These are phyloP conservation scores for Rhodosorus marinus DNA, from an alignment of 23 red algal species.

Conservation along the genomic window DNA sequence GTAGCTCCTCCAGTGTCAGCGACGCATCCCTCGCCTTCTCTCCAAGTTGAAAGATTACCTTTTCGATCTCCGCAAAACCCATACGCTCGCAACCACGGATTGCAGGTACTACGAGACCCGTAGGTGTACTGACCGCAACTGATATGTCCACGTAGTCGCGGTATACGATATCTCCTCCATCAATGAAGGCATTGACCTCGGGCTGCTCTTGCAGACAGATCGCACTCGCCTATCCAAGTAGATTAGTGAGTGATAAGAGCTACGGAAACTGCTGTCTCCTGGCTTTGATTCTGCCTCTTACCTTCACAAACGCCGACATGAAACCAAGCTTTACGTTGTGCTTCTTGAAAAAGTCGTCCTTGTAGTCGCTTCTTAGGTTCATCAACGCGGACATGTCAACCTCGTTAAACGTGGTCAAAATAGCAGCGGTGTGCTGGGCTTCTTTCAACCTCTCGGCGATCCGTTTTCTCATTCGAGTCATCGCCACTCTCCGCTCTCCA, in stretches of 20 bases:
- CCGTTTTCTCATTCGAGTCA: slow-evolving; percentile 94
- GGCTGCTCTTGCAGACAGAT: slow-evolving; percentile 84
- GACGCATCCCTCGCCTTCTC: slow-evolving; percentile 53
- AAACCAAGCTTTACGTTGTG: slow-evolving; percentile 91
- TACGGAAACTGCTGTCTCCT: no score
- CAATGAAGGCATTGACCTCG: slow-evolving; percentile 93
- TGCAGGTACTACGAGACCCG: slow-evolving; percentile 84
- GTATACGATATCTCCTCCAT: slow-evolving; percentile 96
- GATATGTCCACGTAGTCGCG: slow-evolving; percentile 99
- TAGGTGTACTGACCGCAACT: slow-evolving; percentile 86
- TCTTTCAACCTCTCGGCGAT: slow-evolving; percentile 95
- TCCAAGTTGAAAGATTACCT: slow-evolving; percentile 54
- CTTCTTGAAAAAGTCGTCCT: slow-evolving; percentile 77
- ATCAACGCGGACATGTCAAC: slow-evolving; percentile 89
- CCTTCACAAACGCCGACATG: slow-evolving; percentile 98
- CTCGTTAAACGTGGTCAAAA: slow-evolving; percentile 99
- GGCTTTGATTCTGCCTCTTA: no score
- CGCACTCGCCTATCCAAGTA: no score
- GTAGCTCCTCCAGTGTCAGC: slow-evolving; percentile 85
- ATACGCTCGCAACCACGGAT: slow-evolving; percentile 78
- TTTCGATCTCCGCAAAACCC: slow-evolving; percentile 93
- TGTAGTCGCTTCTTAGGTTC: slow-evolving; percentile 69
- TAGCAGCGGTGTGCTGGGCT: slow-evolving; percentile 96
- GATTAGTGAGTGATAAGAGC: no score
- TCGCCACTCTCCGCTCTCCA: slow-evolving; percentile 74